These are phyloP conservation scores for Penicillium salamii DNA, from an alignment of 495 filamentous ascomycete species.

Conservation along the genomic window DNA sequence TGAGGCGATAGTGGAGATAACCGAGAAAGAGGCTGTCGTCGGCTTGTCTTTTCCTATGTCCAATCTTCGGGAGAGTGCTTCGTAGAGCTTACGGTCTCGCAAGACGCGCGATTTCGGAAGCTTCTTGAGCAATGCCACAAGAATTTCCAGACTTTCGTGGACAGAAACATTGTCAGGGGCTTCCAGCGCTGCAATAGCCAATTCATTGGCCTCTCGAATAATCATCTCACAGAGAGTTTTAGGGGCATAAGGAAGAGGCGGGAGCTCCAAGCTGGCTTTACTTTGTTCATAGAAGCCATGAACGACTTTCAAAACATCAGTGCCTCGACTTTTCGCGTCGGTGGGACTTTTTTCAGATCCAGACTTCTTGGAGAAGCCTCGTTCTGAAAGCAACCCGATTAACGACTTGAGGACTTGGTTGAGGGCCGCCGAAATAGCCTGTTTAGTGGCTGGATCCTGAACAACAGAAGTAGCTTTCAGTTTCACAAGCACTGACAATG, in stretches of 20 bases:
- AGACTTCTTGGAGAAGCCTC: constrained; percentile 57
- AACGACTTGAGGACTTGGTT: constrained; percentile 33
- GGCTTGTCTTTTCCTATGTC: constrained; percentile 15
- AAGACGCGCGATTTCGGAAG: constrained; percentile 53
- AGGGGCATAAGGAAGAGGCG: constrained; percentile 54
- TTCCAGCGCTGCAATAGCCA: constrained; percentile 44
- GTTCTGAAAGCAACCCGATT: constrained; percentile 63
- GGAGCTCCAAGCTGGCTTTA: constrained; percentile 43
- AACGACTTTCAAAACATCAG: constrained; percentile 57
- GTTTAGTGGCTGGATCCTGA: constrained; percentile 16
- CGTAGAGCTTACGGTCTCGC: constrained; percentile 52
- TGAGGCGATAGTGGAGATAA: constrained; percentile 57
- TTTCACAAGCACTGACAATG: constrained; percentile 64
- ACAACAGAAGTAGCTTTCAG: constrained; percentile 29
- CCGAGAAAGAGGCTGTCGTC: constrained; percentile 36
- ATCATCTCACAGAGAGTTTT: constrained; percentile 58
- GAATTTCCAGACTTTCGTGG: constrained; percentile 42
- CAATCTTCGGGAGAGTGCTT: constrained; percentile 47
- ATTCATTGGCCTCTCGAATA: constrained; percentile 55
- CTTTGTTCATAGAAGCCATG: constrained; percentile 59
- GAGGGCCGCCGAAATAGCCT: constrained; percentile 24
- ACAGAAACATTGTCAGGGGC: constrained; percentile 24
- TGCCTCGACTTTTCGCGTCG: constrained; percentile 21
- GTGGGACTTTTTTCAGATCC: constrained; percentile 21
- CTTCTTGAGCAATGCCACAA: constrained; percentile 58